Conservation (phyloP, 306 rosid genomes). For the Spatholobus suberectus region DNA sequence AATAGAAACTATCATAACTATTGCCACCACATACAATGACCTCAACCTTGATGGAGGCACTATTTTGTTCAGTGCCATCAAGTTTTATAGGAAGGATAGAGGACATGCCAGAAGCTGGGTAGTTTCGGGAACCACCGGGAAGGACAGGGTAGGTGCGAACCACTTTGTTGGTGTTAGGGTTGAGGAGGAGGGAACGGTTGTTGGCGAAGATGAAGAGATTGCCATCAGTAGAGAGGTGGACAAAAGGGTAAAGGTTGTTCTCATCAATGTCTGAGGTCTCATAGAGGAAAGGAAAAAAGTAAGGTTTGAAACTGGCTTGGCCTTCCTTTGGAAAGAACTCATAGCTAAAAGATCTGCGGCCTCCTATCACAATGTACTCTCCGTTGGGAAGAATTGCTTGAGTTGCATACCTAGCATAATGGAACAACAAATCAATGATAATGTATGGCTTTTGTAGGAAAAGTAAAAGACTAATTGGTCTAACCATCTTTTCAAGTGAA, state of each 20-base stretch:
- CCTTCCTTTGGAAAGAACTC: conserved; percentile 75
- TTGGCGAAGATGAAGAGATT: conserved; percentile 80
- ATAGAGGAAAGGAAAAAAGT: conserved; percentile 60
- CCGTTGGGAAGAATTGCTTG: conserved; percentile 65
- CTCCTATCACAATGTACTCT: conserved; percentile 69
- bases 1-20: conserved; percentile 46
- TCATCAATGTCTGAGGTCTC: conserved; percentile 84
- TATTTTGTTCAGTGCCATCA: not conserved
- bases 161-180: conserved; percentile 50
- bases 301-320: not conserved
- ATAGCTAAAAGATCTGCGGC: conserved; percentile 65
- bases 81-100: conserved; percentile 72
- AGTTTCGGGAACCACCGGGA: conserved; percentile 76
- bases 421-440: not conserved
- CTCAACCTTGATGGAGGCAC: conserved; percentile 42
- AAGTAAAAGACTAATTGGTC: too few species aligned
- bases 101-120: conserved; percentile 89
- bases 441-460: too few species aligned
- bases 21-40: conserved; percentile 88
- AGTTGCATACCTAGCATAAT: conserved; percentile 64
- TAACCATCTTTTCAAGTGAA: not conserved
- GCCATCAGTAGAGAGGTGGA: conserved; percentile 68
- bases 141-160: conserved; percentile 61
- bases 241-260: conserved; percentile 91
- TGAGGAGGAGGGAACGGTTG: conserved; percentile 73